phyloP scores from a whole-genome alignment of 169 alveolate genomes.

The Perkinsus marinus region DNA sequence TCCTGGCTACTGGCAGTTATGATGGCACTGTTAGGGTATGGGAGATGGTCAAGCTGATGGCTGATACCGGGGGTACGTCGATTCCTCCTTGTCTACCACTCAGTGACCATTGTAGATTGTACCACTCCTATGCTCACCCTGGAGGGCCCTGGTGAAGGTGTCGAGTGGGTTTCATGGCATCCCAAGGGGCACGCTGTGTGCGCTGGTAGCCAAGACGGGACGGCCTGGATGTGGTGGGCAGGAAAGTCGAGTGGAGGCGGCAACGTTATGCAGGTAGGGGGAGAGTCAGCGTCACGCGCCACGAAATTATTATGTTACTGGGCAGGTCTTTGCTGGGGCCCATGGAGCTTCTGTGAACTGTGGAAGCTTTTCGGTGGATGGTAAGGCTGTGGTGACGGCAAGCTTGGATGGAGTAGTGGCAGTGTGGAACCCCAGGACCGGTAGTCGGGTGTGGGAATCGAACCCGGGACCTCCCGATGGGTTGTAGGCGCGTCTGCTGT shows the following conservation, averaged over 20 bases:
- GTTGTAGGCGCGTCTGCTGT: background rate
- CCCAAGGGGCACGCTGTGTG: constrained; percentile 24
- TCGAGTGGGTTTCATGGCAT: constrained; percentile 27
- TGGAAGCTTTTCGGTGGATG: constrained; percentile 25
- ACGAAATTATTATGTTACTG: background rate
- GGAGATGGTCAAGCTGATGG: background rate
- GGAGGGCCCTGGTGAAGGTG: constrained; percentile 33
- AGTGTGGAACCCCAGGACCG: constrained; percentile 24
- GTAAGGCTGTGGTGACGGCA: constrained; percentile 20
- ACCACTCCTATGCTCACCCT: background rate
- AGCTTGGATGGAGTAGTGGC: constrained; percentile 25
- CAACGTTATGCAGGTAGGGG: constrained; percentile 20
- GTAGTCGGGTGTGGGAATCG: background rate
- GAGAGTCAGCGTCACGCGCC: background rate
- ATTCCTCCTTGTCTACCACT: background rate
- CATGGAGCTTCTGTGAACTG: constrained; percentile 25
- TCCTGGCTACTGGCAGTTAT: constrained; percentile 28
- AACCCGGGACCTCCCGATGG: background rate
- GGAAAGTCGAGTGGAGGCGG: constrained; percentile 8
- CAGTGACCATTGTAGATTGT: background rate
- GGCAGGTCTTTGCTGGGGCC: constrained; percentile 5
- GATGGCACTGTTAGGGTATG: constrained; percentile 23
- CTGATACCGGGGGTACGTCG: background rate
- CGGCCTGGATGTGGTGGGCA: constrained; percentile 34
- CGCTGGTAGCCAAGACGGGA: constrained; percentile 23